phyloP scores from a whole-genome alignment of 148 eudicot genomes.

The Arbutus unedo region DNA sequence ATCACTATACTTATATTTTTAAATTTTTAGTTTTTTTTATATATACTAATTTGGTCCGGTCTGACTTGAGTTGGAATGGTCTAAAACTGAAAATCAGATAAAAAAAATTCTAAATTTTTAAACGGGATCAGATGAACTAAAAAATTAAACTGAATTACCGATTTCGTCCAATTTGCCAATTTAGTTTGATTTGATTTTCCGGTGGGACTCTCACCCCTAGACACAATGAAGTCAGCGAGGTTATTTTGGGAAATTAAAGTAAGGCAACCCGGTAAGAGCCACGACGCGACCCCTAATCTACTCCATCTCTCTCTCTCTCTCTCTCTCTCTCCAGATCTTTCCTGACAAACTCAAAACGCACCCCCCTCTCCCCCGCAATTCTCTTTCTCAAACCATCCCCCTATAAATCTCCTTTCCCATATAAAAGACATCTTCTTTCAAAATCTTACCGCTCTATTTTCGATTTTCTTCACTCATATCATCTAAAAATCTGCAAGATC shows the following conservation, averaged over 20 bases:
- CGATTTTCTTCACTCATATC: not conserved
- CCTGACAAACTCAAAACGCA: not conserved
- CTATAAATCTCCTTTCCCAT: constrained; percentile 1
- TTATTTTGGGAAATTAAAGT: constrained; percentile 1
- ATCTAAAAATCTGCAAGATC: not conserved
- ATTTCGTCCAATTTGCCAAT: too few species aligned
- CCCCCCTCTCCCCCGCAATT: not conserved
- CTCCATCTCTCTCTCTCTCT: constrained; percentile 5
- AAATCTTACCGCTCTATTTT: constrained; percentile 1
- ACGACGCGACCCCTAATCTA: not conserved
- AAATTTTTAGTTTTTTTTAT: too few species aligned
- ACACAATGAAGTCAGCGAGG: not conserved
- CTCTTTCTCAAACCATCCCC: not conserved
- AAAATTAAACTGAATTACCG: too few species aligned
- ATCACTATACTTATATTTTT: too few species aligned
- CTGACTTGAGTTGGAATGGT: too few species aligned
- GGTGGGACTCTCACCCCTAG: too few species aligned
- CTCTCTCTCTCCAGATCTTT: not conserved
- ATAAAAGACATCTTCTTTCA: constrained; percentile 15
- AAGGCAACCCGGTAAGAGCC: constrained; percentile 7
- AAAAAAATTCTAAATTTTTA: too few species aligned
- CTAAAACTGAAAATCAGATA: too few species aligned
- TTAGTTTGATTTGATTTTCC: too few species aligned
- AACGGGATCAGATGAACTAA: too few species aligned
- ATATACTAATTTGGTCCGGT: too few species aligned